A percentile compares a stretch with the other conserved stretches of the same genome.
These are phyloP conservation scores for Trichoderma virens DNA, from an alignment of 495 filamentous ascomycete genomes.

Conservation along the genomic window DNA sequence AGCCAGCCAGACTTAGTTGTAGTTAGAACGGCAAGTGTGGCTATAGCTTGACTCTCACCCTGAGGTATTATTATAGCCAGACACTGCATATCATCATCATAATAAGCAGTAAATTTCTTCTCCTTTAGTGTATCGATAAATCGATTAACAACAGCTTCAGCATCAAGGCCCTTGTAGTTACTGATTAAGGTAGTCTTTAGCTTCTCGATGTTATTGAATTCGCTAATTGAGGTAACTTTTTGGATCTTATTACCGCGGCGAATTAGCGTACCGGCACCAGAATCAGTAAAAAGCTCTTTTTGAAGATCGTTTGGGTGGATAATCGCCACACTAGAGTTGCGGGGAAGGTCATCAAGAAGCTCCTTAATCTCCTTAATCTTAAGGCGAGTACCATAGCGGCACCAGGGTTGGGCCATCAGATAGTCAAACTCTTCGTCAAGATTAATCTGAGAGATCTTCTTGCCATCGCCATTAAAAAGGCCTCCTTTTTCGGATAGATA, in stretches of 20 bases:
- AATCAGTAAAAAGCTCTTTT: constrained; percentile 94
- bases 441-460: constrained; percentile 97
- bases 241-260: constrained; percentile 86
- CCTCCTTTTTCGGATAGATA: constrained; percentile 98
- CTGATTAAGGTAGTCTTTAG: constrained; percentile 79
- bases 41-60: constrained; percentile 38
- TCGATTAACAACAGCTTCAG: constrained; percentile 75
- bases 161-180: constrained; percentile 80
- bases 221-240: constrained; percentile 60
- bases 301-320: constrained; percentile 92
- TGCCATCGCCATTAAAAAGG: constrained; percentile 84
- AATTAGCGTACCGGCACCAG: constrained; percentile 91
- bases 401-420: constrained; percentile 93
- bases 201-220: constrained; percentile 69
- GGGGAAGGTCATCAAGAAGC: constrained; percentile 74
- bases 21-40: constrained; percentile 88
- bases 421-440: constrained; percentile 97
- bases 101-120: constrained; percentile 85
- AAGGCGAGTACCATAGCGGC: constrained; percentile 86
- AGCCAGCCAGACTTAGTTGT: constrained; percentile 95
- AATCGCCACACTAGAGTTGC: constrained; percentile 92
- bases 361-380: constrained; percentile 99
- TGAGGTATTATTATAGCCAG: constrained; percentile 82
- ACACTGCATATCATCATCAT: constrained; percentile 90
- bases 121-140: constrained; percentile 71